Conservation (phyloP, 805 yeast species). For the Saturnispora halmiae region DNA sequence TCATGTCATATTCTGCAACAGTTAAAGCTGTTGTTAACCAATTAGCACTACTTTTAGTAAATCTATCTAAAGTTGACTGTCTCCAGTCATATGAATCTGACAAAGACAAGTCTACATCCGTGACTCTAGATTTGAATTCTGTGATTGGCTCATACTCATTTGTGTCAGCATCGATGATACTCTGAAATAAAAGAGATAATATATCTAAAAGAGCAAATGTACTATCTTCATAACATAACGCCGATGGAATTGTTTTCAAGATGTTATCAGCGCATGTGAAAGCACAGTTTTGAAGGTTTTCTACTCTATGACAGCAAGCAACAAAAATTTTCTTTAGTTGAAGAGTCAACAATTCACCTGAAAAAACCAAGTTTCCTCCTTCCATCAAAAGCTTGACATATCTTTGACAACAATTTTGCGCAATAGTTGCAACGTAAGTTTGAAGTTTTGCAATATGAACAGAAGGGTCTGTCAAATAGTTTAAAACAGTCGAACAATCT, state of each 20-base stretch:
- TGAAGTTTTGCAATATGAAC: conserved; percentile 58
- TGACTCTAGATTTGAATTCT: conserved; percentile 37
- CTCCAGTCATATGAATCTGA: conserved; percentile 78
- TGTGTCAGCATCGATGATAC: conserved; percentile 74
- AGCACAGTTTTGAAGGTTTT: conserved; percentile 69
- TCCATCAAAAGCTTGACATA: conserved; percentile 44
- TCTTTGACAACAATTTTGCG: conserved; percentile 48
- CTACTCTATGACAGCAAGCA: conserved; percentile 69
- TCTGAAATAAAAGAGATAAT: conserved; percentile 64
- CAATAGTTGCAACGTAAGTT: conserved; percentile 56
- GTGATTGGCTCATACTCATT: conserved; percentile 82
- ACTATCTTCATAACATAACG: conserved; percentile 65
- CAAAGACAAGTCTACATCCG: conserved; percentile 45
- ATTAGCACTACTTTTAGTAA: conserved; percentile 47
- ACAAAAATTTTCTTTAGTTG: conserved; percentile 64
- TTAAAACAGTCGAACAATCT: conserved; percentile 65
- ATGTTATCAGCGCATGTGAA: conserved; percentile 65
- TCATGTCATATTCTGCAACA: conserved; percentile 63
- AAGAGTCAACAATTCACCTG: conserved; percentile 48
- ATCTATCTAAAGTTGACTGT: conserved; percentile 48
- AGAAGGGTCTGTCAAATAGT: conserved; percentile 83
- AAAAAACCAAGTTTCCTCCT: conserved; percentile 47
- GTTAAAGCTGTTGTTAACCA: conserved; percentile 60
- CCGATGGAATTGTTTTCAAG: conserved; percentile 59
- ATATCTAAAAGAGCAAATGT: conserved; percentile 76